Percentiles rank a stretch among this genome's conserved stretches.
Evolutionary conservation across 768 basidiomycete species (phyloP).

Genomic region (Kwoniella bestiolae): DNA sequence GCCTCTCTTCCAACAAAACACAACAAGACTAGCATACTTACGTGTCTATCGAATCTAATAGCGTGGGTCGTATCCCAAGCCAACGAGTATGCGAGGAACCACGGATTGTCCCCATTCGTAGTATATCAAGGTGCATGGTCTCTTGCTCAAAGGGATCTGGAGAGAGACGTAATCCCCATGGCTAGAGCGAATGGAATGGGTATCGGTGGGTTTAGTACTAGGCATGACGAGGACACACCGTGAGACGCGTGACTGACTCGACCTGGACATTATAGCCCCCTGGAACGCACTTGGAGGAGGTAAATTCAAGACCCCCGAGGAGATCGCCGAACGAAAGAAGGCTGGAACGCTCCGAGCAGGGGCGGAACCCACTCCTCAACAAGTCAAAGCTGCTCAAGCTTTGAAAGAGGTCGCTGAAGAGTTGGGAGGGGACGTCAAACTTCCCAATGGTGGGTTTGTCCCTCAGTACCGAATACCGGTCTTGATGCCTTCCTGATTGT

Average conservation of each 20-base stretch:
- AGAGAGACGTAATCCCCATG: conserved; percentile 65
- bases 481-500: background rate
- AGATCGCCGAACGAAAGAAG: conserved; percentile 35
- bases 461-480: background rate
- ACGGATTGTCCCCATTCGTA: conserved; percentile 63
- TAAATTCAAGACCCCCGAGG: conserved; percentile 48
- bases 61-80: conserved; percentile 42
- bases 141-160: conserved; percentile 59
- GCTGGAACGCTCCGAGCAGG: conserved; percentile 23
- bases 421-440: conserved; percentile 35
- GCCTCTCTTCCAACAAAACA: background rate
- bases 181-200: conserved; percentile 27
- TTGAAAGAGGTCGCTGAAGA: conserved; percentile 49
- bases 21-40: too few relatives aligned
- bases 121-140: conserved; percentile 59
- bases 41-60: background rate
- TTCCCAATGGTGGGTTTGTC: conserved; percentile 18
- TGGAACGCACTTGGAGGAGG: conserved; percentile 61
- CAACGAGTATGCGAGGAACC: conserved; percentile 63
- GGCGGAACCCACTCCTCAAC: conserved; percentile 10
- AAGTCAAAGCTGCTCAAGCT: conserved; percentile 32
- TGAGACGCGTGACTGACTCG: background rate
- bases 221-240: conserved; percentile 36
- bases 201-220: conserved; percentile 29
- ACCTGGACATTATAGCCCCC: conserved; percentile 48